Conservation (phyloP, 129 eudicot species). For the Artemisia tridentata region DNA sequence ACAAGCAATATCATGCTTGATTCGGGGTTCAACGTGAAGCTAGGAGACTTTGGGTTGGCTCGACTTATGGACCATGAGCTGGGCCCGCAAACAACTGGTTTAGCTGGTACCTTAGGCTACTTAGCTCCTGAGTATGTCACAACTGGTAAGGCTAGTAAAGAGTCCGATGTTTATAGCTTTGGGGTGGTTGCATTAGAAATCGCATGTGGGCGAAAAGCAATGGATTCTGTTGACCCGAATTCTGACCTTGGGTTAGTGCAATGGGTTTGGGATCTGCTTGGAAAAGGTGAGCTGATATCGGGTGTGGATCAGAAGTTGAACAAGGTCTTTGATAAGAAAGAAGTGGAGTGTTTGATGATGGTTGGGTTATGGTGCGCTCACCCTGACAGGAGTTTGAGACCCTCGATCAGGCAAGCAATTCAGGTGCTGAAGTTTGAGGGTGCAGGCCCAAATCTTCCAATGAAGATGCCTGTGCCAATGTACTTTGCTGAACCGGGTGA, state of each 20-base stretch:
- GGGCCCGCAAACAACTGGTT: conserved; percentile 52
- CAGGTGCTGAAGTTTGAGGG: conserved; percentile 56
- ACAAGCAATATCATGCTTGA: conserved; percentile 70
- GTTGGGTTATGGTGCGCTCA: conserved; percentile 61
- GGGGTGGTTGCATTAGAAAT: conserved; percentile 55
- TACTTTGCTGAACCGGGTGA: conserved; percentile 26
- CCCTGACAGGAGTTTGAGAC: conserved; percentile 48
- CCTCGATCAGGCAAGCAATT: conserved; percentile 55
- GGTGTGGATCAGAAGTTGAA: conserved; percentile 36
- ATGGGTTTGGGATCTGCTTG: conserved; percentile 51
- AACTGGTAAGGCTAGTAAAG: conserved; percentile 54
- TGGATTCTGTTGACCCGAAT: conserved; percentile 19
- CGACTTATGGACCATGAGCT: conserved; percentile 56
- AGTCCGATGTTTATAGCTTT: conserved; percentile 59
- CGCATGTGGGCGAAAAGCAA: conserved; percentile 41
- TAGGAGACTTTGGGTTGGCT: conserved; percentile 76
- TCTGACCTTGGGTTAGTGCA: conserved; percentile 37
- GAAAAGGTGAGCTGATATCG: conserved; percentile 39
- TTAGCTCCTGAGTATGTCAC: conserved; percentile 56
- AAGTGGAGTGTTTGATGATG: conserved; percentile 51
- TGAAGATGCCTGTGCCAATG: conserved; percentile 41
- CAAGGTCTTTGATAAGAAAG: conserved; percentile 22
- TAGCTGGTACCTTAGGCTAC: conserved; percentile 64
- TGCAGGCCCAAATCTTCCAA: conserved; percentile 41
- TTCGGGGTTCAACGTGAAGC: conserved; percentile 54